These are phyloP conservation scores for Linnemannia elongata DNA, from an alignment of 192 early-diverging fungal species.

Conservation along the genomic window DNA sequence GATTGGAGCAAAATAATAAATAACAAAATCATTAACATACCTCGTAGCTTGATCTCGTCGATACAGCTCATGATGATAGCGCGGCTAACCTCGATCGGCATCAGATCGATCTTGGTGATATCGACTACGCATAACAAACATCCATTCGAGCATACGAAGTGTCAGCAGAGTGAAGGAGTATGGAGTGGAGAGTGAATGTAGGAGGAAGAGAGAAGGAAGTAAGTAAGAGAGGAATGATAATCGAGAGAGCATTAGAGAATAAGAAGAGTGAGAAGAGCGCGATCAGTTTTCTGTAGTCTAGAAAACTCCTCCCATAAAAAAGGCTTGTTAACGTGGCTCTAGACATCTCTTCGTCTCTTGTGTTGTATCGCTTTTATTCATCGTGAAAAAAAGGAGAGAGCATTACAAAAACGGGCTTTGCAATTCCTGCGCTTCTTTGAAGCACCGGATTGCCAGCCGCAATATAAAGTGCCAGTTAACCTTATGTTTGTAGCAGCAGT, in stretches of 20 bases:
- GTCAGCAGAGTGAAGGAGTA: background rate
- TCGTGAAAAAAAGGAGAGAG: background rate
- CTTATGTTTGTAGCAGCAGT: background rate
- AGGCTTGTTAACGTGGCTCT: background rate
- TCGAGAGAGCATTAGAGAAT: background rate
- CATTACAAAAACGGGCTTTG: background rate
- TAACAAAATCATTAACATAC: slow-evolving; percentile 6
- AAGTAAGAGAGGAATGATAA: background rate
- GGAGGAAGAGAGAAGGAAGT: background rate
- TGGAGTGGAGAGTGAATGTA: no score
- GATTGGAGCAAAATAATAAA: background rate
- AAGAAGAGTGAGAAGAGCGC: background rate
- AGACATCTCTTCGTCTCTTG: background rate
- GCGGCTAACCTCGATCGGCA: slow-evolving; percentile 51
- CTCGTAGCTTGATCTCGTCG: slow-evolving; percentile 48
- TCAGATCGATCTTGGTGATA: slow-evolving; percentile 33
- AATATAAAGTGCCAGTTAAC: background rate
- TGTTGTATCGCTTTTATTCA: background rate
- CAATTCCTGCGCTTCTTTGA: slow-evolving; percentile 4
- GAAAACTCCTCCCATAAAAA: background rate
- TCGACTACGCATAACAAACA: slow-evolving; percentile 20
- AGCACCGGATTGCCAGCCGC: background rate
- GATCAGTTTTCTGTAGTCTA: background rate
- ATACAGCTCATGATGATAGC: slow-evolving; percentile 46
- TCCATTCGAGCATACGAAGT: background rate